Evolutionary conservation across 805 yeast species (phyloP), one percentile per base, ranked within the genome.

Genomic region (Nakazawaea holstii): DNA sequence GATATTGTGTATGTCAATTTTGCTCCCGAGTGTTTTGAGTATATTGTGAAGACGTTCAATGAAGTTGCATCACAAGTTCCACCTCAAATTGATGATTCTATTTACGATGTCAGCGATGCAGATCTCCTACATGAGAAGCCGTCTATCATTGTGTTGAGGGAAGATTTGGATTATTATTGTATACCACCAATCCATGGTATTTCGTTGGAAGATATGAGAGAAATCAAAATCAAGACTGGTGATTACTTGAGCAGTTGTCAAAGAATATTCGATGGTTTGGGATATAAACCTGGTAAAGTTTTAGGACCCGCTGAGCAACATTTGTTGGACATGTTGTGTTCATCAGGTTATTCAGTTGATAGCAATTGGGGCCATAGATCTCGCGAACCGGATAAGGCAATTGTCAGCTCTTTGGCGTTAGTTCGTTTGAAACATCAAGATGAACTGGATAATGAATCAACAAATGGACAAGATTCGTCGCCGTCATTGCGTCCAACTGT

Each of bases 301-400:
- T 64, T 86, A 51, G 91, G 90, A 7, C 84, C 96, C 13, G 98
- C 99, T 0, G 99, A 94, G 64, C 92, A 87, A 64, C 98, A 92
- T 64, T 73, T 94, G 40, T 77, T 88, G 68, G 97, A 90, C 53
- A 94, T 94, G 99, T 74, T 94, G 46, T 90, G 97, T 58, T 75
- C 92, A 0, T 84, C 95, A 0, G 99, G 99, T 1, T 87, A 90
- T 54, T 64, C 69, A 3, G 66, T 75, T 10, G 70, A 71, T 17
- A 88, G 86, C 29, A 56, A 64, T 13, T 94, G 99, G 99, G 97
- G 96, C 4, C 83, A 82, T 59, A 73, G 99, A 52, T 80, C 87
- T n/a, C 74, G 84, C 55, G 97, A 91, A 61, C 92, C 95, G 1
- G 80, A 81, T 49, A 86, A 86, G 59, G 84, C 97, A 10, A 92